Evolutionary conservation across 257 asterid genomes (phyloP).

Genomic region (Petunia secreta): DNA sequence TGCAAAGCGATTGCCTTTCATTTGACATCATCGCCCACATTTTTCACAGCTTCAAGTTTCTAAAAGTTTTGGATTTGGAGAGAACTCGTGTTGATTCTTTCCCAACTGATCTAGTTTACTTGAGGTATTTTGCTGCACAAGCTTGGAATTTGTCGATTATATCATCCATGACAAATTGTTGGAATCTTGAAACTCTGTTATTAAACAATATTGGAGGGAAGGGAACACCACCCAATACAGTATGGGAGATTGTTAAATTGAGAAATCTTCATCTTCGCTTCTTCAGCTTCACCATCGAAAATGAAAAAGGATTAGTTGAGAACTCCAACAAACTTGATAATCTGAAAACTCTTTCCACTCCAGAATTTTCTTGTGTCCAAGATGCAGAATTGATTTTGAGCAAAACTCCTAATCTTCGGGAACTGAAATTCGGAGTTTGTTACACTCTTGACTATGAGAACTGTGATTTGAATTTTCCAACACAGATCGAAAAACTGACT

Average conservation of each 20-base stretch:
- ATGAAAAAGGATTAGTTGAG: neutral
- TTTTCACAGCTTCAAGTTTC: conserved; percentile 14
- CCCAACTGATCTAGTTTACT: conserved; percentile 4
- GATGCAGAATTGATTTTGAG: neutral
- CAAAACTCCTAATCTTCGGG: conserved; percentile 8
- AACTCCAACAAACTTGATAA: neutral
- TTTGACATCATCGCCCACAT: neutral
- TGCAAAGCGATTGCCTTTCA: neutral
- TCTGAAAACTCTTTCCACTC: conserved; percentile 21
- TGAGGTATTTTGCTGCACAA: conserved; percentile 28
- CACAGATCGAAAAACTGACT: neutral
- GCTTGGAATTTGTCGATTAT: neutral
- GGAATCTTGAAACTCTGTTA: conserved; percentile 27
- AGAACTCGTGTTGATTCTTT: no score
- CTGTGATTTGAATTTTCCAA: neutral
- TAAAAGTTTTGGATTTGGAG: conserved; percentile 28
- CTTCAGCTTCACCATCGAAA: neutral
- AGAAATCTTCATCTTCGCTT: conserved; percentile 18
- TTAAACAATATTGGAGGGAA: neutral
- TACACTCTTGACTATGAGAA: neutral
- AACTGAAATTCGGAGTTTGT: neutral
- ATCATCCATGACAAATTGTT: neutral
- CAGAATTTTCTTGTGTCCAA: neutral
- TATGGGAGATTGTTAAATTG: conserved; percentile 25
- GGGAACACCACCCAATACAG: neutral